Evolutionary conservation across 306 rosid species (phyloP).

Genomic region (Carpinus fangiana): DNA sequence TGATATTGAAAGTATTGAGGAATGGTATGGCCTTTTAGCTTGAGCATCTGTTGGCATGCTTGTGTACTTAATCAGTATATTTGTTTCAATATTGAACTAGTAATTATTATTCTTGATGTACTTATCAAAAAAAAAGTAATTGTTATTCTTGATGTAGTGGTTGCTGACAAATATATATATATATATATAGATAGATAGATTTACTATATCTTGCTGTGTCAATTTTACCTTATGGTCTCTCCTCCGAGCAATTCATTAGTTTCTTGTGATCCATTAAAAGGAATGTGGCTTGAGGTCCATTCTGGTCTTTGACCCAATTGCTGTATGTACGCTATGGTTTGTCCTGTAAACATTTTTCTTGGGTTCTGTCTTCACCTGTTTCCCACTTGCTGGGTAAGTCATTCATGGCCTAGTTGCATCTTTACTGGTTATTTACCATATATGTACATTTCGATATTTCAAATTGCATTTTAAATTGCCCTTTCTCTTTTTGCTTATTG

Average conservation of each 20-base stretch:
- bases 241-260: not conserved
- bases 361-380: not conserved
- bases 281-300: not conserved
- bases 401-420: not conserved
- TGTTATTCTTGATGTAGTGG: not conserved
- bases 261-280: not conserved
- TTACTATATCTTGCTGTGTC: not conserved
- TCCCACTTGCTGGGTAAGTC: not conserved
- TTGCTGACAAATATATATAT: not conserved
- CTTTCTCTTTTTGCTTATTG: not conserved
- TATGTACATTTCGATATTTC: not conserved
- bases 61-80: not conserved
- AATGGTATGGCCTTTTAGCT: slow-evolving; percentile 26
- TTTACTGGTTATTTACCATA: not conserved
- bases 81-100: not conserved
- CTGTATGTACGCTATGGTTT: not conserved
- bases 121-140: too few species aligned
- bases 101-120: not conserved
- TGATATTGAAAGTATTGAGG: slow-evolving; percentile 42
- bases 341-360: not conserved
- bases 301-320: not conserved
- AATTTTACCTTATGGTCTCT: not conserved
- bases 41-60: not conserved
- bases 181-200: not conserved
- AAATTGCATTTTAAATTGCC: not conserved